Evolutionary conservation across 2,329 filamentous ascomycete genomes (phyloP).

Genomic region (Aspergillus japonicus): DNA sequence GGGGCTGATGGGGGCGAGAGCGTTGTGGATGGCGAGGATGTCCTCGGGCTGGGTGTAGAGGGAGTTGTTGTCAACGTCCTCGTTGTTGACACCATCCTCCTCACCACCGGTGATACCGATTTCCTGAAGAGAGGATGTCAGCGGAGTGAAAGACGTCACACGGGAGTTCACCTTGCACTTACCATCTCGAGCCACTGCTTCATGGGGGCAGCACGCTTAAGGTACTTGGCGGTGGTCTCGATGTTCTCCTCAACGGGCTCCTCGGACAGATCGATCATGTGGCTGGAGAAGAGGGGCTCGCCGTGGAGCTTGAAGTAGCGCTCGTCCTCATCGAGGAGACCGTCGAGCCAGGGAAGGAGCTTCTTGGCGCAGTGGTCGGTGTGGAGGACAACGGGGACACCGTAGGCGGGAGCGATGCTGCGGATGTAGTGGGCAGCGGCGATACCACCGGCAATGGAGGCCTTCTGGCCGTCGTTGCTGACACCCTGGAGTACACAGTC

Average conservation of each 20-base stretch:
- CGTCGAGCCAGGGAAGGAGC: constrained; percentile 95
- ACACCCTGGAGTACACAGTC: constrained; percentile 57
- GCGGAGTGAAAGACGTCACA: no score
- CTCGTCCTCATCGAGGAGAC: constrained; percentile 93
- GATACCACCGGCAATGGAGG: constrained; percentile 82
- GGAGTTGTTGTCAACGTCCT: constrained; percentile 92
- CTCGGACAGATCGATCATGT: constrained; percentile 99
- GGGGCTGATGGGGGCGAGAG: constrained; percentile 78
- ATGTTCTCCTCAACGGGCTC: constrained; percentile 90
- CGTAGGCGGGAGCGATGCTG: constrained; percentile 80
- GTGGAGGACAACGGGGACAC: constrained; percentile 87
- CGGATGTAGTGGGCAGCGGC: constrained; percentile 94
- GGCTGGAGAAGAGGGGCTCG: constrained; percentile 89
- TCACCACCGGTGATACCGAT: constrained; percentile 95
- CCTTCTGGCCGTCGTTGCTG: constrained; percentile 77
- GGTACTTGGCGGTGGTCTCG: constrained; percentile 84
- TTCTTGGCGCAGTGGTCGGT: constrained; percentile 99
- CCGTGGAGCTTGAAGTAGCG: constrained; percentile 89
- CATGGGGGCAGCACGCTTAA: constrained; percentile 91
- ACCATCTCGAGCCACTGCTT: constrained; percentile 99
- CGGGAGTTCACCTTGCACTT: constrained; percentile 23
- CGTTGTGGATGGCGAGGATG: constrained; percentile 86
- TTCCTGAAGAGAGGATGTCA: constrained; percentile 50
- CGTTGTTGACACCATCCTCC: constrained; percentile 98
- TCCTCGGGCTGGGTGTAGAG: constrained; percentile 98